Conservation (phyloP, 805 yeast species). For the Starmerella scarabaei region DNA sequence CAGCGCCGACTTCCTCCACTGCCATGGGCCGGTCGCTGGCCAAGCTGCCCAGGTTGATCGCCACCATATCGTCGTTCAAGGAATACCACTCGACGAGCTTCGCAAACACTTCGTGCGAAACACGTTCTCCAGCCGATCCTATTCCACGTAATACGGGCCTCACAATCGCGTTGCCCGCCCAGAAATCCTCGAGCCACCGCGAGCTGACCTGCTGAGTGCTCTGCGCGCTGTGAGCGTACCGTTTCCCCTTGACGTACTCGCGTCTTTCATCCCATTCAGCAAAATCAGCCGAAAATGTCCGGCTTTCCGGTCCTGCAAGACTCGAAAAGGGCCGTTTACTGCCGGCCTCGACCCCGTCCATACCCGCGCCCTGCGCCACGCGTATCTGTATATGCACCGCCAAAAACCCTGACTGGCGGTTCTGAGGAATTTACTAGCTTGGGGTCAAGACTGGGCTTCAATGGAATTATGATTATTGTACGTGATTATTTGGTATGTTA, state of each 20-base stretch:
- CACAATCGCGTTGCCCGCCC: background rate
- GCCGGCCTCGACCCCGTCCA: no score
- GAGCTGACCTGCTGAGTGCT: conserved; percentile 1
- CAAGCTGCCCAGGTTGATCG: conserved; percentile 6
- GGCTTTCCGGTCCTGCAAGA: no score
- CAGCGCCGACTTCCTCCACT: background rate
- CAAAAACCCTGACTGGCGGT: no score
- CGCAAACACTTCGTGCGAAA: conserved; percentile 2
- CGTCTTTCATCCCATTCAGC: background rate
- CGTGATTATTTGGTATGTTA: no score
- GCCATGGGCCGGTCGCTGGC: conserved; percentile 3
- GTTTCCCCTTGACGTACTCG: background rate
- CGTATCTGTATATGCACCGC: no score
- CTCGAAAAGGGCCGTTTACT: background rate
- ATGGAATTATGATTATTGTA: no score
- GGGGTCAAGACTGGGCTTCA: no score
- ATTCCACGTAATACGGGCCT: conserved; percentile 6
- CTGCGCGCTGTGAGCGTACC: background rate
- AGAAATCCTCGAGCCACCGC: conserved; percentile 3
- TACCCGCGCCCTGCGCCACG: no score
- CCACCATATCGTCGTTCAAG: background rate
- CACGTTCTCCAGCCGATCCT: conserved; percentile 12
- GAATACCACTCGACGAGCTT: conserved; percentile 12
- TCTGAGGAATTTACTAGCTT: no score
- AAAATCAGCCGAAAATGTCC: background rate